phyloP scores from a whole-genome alignment of 164 flowering plant genomes.

The Umbilicus rupestris region DNA sequence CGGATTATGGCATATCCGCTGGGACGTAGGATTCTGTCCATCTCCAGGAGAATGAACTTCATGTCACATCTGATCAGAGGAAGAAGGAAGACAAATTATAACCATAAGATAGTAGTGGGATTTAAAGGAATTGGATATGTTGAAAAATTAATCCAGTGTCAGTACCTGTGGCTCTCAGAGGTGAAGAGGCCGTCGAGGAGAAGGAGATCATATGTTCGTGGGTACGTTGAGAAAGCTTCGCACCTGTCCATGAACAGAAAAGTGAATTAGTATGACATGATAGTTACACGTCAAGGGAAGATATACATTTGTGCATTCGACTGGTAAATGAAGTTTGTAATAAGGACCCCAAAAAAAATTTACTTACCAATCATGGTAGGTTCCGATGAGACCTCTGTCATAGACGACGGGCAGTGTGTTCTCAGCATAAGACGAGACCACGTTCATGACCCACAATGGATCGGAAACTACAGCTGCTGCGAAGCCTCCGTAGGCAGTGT shows the following conservation, averaged over 20 bases:
- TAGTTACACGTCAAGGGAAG: neutral
- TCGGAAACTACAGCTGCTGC: constrained; percentile 37
- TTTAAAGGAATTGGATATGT: neutral
- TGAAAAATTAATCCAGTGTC: neutral
- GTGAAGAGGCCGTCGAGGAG: constrained; percentile 44
- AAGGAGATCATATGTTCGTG: constrained; percentile 56
- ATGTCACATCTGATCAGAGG: constrained; percentile 39
- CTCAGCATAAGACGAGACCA: constrained; percentile 38
- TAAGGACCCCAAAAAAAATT: neutral
- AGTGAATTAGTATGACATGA: neutral
- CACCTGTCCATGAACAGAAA: constrained; percentile 31
- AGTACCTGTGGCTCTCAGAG: constrained; percentile 37
- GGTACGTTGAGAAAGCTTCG: constrained; percentile 65
- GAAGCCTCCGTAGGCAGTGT: constrained; percentile 45
- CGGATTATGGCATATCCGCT: constrained; percentile 45
- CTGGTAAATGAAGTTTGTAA: neutral
- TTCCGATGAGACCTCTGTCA: constrained; percentile 51
- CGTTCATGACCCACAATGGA: constrained; percentile 61
- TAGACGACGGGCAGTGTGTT: constrained; percentile 47
- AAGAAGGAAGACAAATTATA: neutral
- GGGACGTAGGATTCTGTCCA: constrained; percentile 56
- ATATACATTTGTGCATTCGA: neutral
- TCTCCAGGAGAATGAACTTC: constrained; percentile 50
- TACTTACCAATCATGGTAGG: constrained; percentile 49
- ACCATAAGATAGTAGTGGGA: neutral